Conservation (phyloP, 208 protist genomes). For the Balamuthia mandrillaris region DNA sequence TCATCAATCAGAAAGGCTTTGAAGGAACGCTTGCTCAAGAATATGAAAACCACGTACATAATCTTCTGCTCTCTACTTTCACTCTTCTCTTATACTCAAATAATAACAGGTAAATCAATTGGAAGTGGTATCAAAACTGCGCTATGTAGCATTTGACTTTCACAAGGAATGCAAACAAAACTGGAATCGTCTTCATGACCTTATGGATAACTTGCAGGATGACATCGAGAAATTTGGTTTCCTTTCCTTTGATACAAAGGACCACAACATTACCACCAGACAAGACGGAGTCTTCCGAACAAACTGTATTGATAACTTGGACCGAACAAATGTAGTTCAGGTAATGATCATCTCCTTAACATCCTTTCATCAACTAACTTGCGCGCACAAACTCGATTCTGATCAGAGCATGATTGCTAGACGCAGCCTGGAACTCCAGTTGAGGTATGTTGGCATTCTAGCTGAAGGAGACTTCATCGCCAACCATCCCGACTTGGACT, state of each 20-base stretch:
- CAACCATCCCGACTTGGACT: background rate
- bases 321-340: constrained; percentile 73
- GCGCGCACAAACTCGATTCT: background rate
- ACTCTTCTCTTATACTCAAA: background rate
- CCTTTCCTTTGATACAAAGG: background rate
- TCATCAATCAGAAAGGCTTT: background rate
- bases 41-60: background rate
- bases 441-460: background rate
- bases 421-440: background rate
- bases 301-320: constrained; percentile 75
- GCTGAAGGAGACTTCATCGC: background rate
- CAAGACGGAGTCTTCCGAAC: constrained; percentile 65
- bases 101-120: background rate
- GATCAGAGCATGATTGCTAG: constrained; percentile 33
- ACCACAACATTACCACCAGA: background rate
- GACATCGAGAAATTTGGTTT: background rate
- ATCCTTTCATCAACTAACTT: background rate
- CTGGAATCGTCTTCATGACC: constrained; percentile 47
- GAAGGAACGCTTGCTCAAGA: background rate
- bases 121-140: background rate
- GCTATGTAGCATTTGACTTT: constrained; percentile 69
- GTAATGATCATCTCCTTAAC: background rate
- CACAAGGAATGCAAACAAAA: constrained; percentile 61
- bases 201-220: constrained; percentile 42
- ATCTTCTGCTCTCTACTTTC: background rate